Base-by-base conservation (phyloP, 2,329 filamentous ascomycete genomes). In the Cercospora canescens region DNA sequence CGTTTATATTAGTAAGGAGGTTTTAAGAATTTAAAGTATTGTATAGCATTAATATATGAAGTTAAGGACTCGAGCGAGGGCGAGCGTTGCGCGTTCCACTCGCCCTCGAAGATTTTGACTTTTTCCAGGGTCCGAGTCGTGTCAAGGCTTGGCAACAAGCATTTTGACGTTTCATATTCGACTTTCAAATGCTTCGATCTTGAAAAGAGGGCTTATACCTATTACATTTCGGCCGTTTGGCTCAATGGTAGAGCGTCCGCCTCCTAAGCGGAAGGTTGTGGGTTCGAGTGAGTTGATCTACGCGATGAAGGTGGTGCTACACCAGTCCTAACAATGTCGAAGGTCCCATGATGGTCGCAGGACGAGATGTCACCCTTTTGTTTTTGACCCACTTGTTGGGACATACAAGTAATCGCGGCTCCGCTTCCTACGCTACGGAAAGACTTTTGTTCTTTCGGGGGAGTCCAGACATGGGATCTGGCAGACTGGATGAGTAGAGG, bases 181-280 rank as follows among this genome's bases (percentile, higher is more conserved):
- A n/a, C n/a, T n/a, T n/a, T n/a, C n/a, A n/a, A n/a, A n/a, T n/a
- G n/a, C n/a, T n/a, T n/a, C n/a, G n/a, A n/a, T n/a, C n/a, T n/a
- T n/a, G n/a, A n/a, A n/a, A n/a, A n/a, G n/a, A n/a, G n/a, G n/a
- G n/a, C n/a, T n/a, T n/a, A n/a, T n/a, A n/a, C n/a, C n/a, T n/a
- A n/a, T n/a, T n/a, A n/a, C n/a, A n/a, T n/a, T n/a, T n/a, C n/a
- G 54, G 64, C 41, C 14, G 52, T 35, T 67, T 67, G 65, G 65
- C 64, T 64, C 63, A 67, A 67, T 65, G 67, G 67, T 69, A 69
- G 67, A 69, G 67, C 67, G 67, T 69, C 67, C 65, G 67, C 67
- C 67, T 69, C 67, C 67, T 69, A 69, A 69, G 67, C 67, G 65
- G 67, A 69, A 69, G 67, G 67, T 68, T 68, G 66, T 64, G 66